Percentiles rank a stretch among this genome's conserved stretches.
Evolutionary conservation across 2,329 filamentous ascomycete genomes (phyloP).

Genomic region (Claviceps sp.): DNA sequence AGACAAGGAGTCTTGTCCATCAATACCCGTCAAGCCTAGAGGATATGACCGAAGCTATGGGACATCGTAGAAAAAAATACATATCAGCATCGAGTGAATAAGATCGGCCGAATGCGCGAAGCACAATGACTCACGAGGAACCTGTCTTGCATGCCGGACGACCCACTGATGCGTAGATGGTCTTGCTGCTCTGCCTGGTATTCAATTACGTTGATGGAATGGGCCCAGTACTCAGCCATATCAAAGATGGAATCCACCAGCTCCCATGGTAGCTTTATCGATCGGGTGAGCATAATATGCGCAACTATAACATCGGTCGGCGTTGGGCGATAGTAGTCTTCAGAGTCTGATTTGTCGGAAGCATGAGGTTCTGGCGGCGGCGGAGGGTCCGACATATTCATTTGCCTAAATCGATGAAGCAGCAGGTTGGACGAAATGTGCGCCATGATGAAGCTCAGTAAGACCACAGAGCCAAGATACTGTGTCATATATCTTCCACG

Average conservation of each 20-base stretch:
- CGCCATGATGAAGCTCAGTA: constrained; percentile 14
- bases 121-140: constrained; percentile 19
- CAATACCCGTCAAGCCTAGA: constrained; percentile 20
- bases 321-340: constrained; percentile 20
- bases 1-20: constrained; percentile 13
- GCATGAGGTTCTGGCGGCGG: not conserved
- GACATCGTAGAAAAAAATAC: constrained; percentile 2
- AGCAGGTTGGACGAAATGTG: constrained; percentile 14
- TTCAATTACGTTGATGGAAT: constrained; percentile 24
- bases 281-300: constrained; percentile 32
- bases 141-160: constrained; percentile 14
- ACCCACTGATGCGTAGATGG: constrained; percentile 13
- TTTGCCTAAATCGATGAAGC: constrained; percentile 9
- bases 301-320: constrained; percentile 36
- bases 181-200: constrained; percentile 12
- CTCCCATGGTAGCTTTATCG: constrained; percentile 35
- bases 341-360: constrained; percentile 3
- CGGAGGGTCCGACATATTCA: not conserved
- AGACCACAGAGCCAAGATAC: constrained; percentile 3
- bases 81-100: not conserved
- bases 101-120: not conserved
- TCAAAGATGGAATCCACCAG: constrained; percentile 44
- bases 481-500: constrained; percentile 1
- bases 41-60: constrained; percentile 24
- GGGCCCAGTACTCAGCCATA: constrained; percentile 49